Percentiles rank a stretch among this genome's conserved stretches.
Evolutionary conservation across 257 asterid genomes (phyloP).

Genomic region (Petrea volubilis): DNA sequence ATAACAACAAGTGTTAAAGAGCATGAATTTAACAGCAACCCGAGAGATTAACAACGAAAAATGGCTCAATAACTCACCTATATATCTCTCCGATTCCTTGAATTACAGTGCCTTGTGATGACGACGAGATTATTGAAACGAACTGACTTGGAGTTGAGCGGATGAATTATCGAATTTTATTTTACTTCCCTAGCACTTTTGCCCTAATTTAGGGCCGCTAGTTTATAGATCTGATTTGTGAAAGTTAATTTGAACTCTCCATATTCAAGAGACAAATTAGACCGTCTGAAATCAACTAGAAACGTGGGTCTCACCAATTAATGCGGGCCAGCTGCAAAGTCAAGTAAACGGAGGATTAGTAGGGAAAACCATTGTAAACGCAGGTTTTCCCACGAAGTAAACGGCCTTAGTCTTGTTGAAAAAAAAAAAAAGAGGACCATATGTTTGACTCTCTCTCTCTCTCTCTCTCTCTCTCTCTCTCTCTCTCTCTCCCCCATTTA

Average conservation of each 20-base stretch:
- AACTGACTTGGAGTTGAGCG: background rate
- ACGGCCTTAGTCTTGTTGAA: background rate
- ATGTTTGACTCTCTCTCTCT: too few relatives aligned
- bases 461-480: too few relatives aligned
- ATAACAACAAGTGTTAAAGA: background rate
- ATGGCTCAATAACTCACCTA: constrained; percentile 8
- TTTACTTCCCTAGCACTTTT: too few relatives aligned
- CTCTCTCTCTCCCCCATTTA: too few relatives aligned
- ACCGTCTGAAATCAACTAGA: too few relatives aligned
- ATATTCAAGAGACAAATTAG: too few relatives aligned
- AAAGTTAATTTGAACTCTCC: too few relatives aligned
- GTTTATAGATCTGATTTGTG: background rate
- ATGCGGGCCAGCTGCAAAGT: too few relatives aligned
- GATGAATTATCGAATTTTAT: constrained; percentile 7
- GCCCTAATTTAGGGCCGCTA: background rate
- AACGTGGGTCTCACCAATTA: too few relatives aligned
- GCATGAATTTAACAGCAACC: background rate
- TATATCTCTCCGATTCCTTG: background rate
- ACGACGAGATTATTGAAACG: background rate
- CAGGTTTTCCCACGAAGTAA: too few relatives aligned
- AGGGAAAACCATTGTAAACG: too few relatives aligned
- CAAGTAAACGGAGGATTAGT: too few relatives aligned
- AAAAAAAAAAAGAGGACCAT: background rate
- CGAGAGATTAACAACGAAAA: background rate
- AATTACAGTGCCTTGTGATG: background rate